phyloP scores from a whole-genome alignment of 768 basidiomycete species.

The Coprinopsis marcescibilis region DNA sequence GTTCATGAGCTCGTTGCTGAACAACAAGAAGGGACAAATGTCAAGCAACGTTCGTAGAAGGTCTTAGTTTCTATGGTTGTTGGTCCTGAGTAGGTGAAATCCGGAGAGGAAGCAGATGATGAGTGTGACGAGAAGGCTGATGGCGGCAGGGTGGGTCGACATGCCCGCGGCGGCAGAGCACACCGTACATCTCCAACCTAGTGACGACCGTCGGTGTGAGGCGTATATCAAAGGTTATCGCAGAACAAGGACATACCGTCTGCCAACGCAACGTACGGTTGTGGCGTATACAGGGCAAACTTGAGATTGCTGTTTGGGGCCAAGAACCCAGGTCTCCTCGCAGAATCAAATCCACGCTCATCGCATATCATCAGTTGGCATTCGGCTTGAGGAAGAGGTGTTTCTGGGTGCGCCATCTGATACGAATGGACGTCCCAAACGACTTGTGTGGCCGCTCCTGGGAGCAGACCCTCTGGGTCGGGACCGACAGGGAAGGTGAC shows the following conservation, averaged over 20 bases:
- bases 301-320: conserved; percentile 60
- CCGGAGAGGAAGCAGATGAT: conserved; percentile 66
- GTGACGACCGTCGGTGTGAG: not conserved
- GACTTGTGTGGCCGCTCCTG: conserved; percentile 63
- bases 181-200: conserved; percentile 53
- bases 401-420: conserved; percentile 52
- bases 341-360: conserved; percentile 65
- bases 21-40: no score
- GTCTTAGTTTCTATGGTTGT: no score
- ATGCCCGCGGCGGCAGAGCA: conserved; percentile 39
- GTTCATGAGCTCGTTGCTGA: no score
- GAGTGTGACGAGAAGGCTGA: conserved; percentile 49
- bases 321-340: conserved; percentile 57
- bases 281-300: conserved; percentile 84
- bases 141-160: conserved; percentile 47
- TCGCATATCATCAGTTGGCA: conserved; percentile 82
- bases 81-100: conserved; percentile 37
- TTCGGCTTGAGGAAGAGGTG: conserved; percentile 66
- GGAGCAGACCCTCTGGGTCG: conserved; percentile 60
- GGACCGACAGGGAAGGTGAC: conserved; percentile 88
- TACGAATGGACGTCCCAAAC: conserved; percentile 81
- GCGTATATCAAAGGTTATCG: not conserved
- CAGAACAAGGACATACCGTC: conserved; percentile 19
- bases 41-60: no score
- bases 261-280: conserved; percentile 58